A percentile compares a stretch with the other conserved stretches of the same genome.
Evolutionary conservation across 768 basidiomycete genomes (phyloP).

Genomic region (Grammothele lineata): DNA sequence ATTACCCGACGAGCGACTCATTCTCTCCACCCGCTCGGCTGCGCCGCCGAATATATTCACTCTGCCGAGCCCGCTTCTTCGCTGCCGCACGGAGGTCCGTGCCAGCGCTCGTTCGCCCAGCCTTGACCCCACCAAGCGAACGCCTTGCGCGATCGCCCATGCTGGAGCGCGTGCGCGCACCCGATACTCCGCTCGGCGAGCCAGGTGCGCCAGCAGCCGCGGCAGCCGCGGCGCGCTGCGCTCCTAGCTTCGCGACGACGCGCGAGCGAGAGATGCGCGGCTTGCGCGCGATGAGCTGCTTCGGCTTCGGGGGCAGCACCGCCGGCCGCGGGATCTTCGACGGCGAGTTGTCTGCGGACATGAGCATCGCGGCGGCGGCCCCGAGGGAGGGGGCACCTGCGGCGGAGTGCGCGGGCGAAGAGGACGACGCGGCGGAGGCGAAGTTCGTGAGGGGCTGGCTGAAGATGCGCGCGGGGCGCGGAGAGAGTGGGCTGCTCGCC

Average conservation of each 20-base stretch:
- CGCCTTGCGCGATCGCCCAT: slow-evolving; percentile 25
- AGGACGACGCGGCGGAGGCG: slow-evolving; percentile 6
- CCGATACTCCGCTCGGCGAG: background rate
- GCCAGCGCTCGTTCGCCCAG: slow-evolving; percentile 19
- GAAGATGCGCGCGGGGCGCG: slow-evolving; percentile 41
- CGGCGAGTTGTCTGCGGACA: slow-evolving; percentile 14
- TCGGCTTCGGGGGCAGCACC: slow-evolving; percentile 25
- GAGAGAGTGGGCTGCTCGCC: slow-evolving; percentile 22
- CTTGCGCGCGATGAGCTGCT: slow-evolving; percentile 44
- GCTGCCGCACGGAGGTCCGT: slow-evolving; percentile 51
- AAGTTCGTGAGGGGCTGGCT: slow-evolving; percentile 41
- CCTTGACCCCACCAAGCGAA: slow-evolving; percentile 30
- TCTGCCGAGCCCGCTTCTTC: slow-evolving; percentile 72
- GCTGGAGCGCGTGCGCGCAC: slow-evolving; percentile 46
- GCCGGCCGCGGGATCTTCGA: slow-evolving; percentile 12
- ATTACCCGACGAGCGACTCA: background rate
- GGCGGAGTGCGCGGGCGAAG: slow-evolving; percentile 11
- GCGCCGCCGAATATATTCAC: slow-evolving; percentile 61
- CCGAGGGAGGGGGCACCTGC: slow-evolving; percentile 24
- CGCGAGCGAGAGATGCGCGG: slow-evolving; percentile 80
- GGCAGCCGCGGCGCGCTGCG: slow-evolving; percentile 55
- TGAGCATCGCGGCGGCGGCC: slow-evolving; percentile 26
- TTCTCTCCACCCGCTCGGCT: slow-evolving; percentile 25
- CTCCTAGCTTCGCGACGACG: slow-evolving; percentile 72
- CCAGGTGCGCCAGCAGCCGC: slow-evolving; percentile 16